These are phyloP conservation scores for Physcomitrium patens DNA, from an alignment of 225 moss, liverwort and hornwort genomes.

Conservation along the genomic window DNA sequence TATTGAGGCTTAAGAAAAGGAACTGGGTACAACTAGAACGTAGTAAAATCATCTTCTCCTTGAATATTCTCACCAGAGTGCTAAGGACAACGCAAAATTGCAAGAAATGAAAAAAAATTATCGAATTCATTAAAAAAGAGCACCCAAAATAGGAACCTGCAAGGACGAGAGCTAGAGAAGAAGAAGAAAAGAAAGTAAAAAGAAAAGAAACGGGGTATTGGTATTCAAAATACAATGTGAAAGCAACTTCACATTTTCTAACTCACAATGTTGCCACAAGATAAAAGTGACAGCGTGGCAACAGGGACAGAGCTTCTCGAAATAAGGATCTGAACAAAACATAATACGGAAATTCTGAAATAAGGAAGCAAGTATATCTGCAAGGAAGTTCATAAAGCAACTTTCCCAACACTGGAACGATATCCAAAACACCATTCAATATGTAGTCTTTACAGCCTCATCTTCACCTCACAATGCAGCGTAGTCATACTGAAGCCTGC, in stretches of 20 bases:
- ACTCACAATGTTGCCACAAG: neutral
- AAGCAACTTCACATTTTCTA: neutral
- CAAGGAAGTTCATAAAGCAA: neutral
- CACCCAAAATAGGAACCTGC: neutral
- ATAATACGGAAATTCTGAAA: neutral
- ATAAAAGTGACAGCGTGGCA: neutral
- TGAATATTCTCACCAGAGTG: neutral
- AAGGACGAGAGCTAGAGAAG: no score
- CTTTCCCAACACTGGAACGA: neutral
- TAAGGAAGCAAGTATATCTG: neutral
- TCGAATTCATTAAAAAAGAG: neutral
- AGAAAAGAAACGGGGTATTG: neutral
- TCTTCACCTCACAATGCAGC: slow-evolving; percentile 23
- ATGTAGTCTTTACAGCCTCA: slow-evolving; percentile 19
- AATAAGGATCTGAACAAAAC: neutral
- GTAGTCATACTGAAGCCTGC: slow-evolving; percentile 30
- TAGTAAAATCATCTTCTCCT: no score
- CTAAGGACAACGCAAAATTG: neutral
- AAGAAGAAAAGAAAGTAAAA: no score
- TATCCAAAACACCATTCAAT: slow-evolving; percentile 22
- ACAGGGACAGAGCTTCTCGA: neutral
- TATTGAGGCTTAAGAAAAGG: no score
- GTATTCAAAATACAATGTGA: neutral
- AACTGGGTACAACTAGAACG: no score
- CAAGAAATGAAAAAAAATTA: neutral